A percentile compares a stretch with the other conserved stretches of the same genome.
Conservation (phyloP, 495 filamentous ascomycete genomes). For the Hypoxylon lenormandii region DNA sequence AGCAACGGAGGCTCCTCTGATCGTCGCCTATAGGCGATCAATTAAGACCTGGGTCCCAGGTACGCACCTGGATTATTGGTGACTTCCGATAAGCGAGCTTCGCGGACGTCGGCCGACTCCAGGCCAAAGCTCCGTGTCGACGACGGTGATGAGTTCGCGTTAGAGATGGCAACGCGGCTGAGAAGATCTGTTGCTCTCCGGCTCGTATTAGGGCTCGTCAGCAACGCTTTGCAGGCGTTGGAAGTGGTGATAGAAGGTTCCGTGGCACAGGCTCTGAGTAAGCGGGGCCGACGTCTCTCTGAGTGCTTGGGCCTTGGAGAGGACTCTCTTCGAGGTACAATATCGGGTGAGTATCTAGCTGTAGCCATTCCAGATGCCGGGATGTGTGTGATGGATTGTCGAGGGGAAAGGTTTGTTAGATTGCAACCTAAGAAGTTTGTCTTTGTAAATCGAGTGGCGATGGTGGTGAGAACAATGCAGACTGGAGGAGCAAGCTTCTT, state of each 20-base stretch:
- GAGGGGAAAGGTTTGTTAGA: conserved; percentile 7
- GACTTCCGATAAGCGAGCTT: conserved; percentile 50
- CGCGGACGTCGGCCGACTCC: conserved; percentile 48
- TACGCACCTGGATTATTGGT: conserved; percentile 44
- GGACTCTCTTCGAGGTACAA: conserved; percentile 37
- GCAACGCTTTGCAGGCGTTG: conserved; percentile 62
- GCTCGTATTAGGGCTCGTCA: conserved; percentile 59
- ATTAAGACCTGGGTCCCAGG: background rate
- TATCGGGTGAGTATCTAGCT: conserved; percentile 42
- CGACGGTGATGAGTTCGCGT: conserved; percentile 54
- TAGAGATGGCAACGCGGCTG: conserved; percentile 64
- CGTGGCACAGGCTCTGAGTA: conserved; percentile 64
- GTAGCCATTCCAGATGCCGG: conserved; percentile 38
- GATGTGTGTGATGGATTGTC: conserved; percentile 27
- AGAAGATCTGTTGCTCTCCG: conserved; percentile 65
- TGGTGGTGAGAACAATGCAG: conserved; percentile 31
- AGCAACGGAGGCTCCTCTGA: conserved; percentile 9
- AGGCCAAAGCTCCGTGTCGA: conserved; percentile 54
- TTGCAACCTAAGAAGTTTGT: conserved; percentile 18
- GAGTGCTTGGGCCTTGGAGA: conserved; percentile 40
- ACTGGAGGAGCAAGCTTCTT: conserved; percentile 29
- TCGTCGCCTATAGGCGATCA: background rate
- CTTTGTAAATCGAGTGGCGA: conserved; percentile 20
- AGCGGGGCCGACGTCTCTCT: conserved; percentile 59
- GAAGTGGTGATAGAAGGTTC: conserved; percentile 68